Evolutionary conservation across 163 green algal genomes (phyloP).

Genomic region (Scenedesmus sp.): DNA sequence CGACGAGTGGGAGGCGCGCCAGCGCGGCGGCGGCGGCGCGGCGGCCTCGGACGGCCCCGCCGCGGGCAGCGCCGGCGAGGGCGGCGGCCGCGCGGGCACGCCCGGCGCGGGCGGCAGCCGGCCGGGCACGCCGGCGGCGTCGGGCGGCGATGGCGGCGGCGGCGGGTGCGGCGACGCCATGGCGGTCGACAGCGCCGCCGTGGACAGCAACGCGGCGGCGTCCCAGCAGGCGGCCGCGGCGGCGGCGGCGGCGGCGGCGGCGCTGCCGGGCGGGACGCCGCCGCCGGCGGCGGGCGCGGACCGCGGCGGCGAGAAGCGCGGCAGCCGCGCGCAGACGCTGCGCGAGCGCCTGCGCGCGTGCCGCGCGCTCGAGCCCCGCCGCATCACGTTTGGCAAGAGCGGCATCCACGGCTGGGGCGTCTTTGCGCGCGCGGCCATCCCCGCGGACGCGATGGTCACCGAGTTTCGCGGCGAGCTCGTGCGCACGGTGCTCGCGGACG

Average conservation of each 20-base stretch:
- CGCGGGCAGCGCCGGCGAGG: neutral
- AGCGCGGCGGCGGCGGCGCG: slow-evolving; percentile 9
- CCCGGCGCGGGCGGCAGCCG: neutral
- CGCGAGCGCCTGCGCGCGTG: slow-evolving; percentile 34
- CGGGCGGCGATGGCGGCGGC: neutral
- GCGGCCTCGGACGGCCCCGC: neutral
- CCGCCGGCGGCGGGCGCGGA: slow-evolving; percentile 11
- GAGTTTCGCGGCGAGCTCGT: slow-evolving; percentile 94
- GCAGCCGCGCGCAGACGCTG: slow-evolving; percentile 17
- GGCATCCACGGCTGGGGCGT: slow-evolving; percentile 97
- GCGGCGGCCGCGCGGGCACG: neutral
- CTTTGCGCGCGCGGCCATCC: slow-evolving; percentile 80
- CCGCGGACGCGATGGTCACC: slow-evolving; percentile 90
- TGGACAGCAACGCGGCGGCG: slow-evolving; percentile 15
- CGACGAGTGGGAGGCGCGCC: slow-evolving; percentile 51
- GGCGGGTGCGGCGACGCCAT: neutral
- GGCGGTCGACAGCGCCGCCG: neutral
- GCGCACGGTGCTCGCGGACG: slow-evolving; percentile 76
- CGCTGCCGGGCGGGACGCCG: no score
- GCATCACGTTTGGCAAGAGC: slow-evolving; percentile 88
- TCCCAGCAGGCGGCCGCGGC: neutral
- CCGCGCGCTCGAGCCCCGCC: slow-evolving; percentile 63
- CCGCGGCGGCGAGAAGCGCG: no score
- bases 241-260: neutral
- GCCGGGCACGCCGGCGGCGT: neutral